Percentiles rank a stretch among this genome's conserved stretches.
Conservation (phyloP, 139 green algal genomes). For the Chlorella sp. region DNA sequence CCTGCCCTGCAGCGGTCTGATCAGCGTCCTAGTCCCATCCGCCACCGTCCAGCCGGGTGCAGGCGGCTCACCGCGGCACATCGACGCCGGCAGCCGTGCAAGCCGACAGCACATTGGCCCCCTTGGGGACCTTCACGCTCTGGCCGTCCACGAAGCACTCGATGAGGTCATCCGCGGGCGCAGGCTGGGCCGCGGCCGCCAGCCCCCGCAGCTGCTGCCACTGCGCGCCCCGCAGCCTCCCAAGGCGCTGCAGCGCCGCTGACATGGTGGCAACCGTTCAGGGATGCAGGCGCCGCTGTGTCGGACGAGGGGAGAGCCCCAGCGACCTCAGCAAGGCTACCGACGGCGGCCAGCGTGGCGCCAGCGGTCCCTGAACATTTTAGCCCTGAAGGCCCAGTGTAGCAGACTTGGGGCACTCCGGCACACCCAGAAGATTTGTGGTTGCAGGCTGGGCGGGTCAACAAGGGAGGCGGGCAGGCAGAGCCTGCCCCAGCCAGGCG, state of each 20-base stretch:
- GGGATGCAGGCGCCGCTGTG: background rate
- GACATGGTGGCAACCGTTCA: constrained; percentile 14
- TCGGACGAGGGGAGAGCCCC: background rate
- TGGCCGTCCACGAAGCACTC: constrained; percentile 91
- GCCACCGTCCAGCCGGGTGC: too few species aligned
- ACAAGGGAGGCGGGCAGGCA: too few species aligned
- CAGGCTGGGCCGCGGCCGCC: constrained; percentile 39
- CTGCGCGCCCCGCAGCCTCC: background rate
- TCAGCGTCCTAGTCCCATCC: too few species aligned
- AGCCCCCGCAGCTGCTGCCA: background rate
- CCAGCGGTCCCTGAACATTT: too few species aligned
- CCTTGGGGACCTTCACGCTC: constrained; percentile 85
- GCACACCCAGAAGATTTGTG: too few species aligned
- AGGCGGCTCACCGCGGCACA: constrained; percentile 38
- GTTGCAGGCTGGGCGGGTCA: too few species aligned
- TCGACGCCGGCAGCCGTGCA: constrained; percentile 94
- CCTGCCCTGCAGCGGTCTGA: background rate
- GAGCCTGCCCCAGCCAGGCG: background rate
- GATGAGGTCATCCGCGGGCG: constrained; percentile 63
- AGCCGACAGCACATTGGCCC: constrained; percentile 89
- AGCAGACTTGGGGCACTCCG: too few species aligned
- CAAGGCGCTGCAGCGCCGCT: constrained; percentile 29
- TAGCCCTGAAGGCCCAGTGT: too few species aligned
- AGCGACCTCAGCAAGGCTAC: too few species aligned
- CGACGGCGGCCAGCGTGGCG: too few species aligned